Evolutionary conservation across 2,329 filamentous ascomycete genomes (phyloP), one percentile per base, ranked within the genome.

Genomic region (Venturia carpophila): DNA sequence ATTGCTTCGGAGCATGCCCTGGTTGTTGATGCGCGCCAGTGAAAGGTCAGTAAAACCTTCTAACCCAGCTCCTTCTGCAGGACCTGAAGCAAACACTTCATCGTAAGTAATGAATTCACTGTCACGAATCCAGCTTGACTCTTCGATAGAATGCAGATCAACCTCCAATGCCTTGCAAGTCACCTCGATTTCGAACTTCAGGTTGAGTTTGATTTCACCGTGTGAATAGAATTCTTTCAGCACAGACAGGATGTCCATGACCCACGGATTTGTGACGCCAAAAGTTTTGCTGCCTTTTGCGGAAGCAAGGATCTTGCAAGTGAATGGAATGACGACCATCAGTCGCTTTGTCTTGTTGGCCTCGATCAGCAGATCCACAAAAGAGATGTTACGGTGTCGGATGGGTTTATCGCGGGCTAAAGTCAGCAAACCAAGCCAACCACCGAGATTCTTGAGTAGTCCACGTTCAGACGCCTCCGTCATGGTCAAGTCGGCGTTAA

Each of bases 101-200:
- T 88, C 80, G 67, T 84, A 79, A 56, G 88, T 86, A 60, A 89
- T 87, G 21, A 87, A 80, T 37, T 76, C 83, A 49, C 92, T 85
- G 69, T 92, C 90, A 67, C 92, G 84, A 65, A 99, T 94, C 72
- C 92, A 88, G 27, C 89, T 87, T 0, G 92, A 91, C 0, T 93
- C 91, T 70, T 95, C 89, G 68, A 97, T 92, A 66, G 84, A 88
- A 77, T 95, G 96, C 76, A 96, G 89, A 68, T 97, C 92, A n/a
- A 97, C 81, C 64, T 88, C 88, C 19, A 99, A 80, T 15, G 92
- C 92, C 73, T 95, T 95, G 80, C 92, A 99, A 30, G 99, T 83
- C 34, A 99, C 92, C 76, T 99, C 94, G 66, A 99, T 97, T 75
- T 99, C 94, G 71, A 99, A 99, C 71, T 97, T 99, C 63, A 96